These are phyloP conservation scores for Clarireedia monteithiana DNA, from an alignment of 2,329 filamentous ascomycete species.

Conservation along the genomic window DNA sequence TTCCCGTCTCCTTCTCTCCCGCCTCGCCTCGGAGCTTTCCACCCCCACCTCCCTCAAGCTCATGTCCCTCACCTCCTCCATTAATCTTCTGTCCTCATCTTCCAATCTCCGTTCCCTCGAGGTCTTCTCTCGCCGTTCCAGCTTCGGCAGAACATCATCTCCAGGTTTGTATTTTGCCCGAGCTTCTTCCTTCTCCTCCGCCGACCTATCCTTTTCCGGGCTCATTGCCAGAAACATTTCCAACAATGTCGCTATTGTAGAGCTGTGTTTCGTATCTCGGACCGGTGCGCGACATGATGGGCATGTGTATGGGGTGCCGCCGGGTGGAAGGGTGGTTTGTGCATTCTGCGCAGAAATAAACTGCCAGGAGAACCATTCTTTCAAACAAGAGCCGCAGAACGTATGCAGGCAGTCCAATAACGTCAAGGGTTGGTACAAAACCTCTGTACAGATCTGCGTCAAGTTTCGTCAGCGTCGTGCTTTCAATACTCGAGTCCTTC, in stretches of 20 bases:
- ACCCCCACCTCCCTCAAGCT: slow-evolving; percentile 56
- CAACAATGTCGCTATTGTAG: slow-evolving; percentile 78
- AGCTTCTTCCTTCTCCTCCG: slow-evolving; percentile 70
- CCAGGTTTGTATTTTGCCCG: slow-evolving; percentile 70
- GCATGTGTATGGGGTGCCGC: slow-evolving; percentile 61
- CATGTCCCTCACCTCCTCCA: slow-evolving; percentile 25
- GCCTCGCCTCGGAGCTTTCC: slow-evolving; percentile 25
- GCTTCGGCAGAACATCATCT: slow-evolving; percentile 67
- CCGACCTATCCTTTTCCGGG: slow-evolving; percentile 62
- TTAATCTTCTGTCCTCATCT: slow-evolving; percentile 26
- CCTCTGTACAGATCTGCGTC: slow-evolving; percentile 85
- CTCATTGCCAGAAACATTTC: slow-evolving; percentile 82
- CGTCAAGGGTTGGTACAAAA: slow-evolving; percentile 84
- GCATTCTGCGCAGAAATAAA: slow-evolving; percentile 21
- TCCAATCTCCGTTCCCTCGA: slow-evolving; percentile 47
- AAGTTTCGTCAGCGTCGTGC: neutral
- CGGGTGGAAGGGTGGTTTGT: slow-evolving; percentile 18
- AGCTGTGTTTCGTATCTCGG: slow-evolving; percentile 81
- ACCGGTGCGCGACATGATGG: slow-evolving; percentile 85
- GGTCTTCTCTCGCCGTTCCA: slow-evolving; percentile 43
- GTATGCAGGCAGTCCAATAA: slow-evolving; percentile 92
- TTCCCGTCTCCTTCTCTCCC: slow-evolving; percentile 26
- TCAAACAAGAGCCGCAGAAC: slow-evolving; percentile 90
- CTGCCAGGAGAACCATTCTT: slow-evolving; percentile 91
- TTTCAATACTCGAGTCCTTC: neutral